Base-by-base conservation (phyloP, 768 basidiomycete genomes). In the Sporobolomyces pararoseus region DNA sequence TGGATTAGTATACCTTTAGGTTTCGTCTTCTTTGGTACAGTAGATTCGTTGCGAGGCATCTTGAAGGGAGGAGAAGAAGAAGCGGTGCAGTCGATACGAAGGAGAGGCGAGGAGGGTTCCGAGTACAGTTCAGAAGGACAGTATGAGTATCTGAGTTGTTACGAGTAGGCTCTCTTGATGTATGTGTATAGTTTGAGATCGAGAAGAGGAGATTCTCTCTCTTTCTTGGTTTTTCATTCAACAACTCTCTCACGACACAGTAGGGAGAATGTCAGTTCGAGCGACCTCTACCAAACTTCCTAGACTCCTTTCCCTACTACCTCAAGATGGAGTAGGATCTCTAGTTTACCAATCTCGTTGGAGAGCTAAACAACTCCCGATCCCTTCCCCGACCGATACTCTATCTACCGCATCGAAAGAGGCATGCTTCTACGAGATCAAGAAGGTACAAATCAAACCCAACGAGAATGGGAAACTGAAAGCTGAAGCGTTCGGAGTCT, bases 401-500 rank as follows among this genome's bases (percentile, higher is more conserved):
- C 3, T 44, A 21, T 10, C 9, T 34, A 49, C 14, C 29, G 27
- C 42, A 19, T 16, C 29, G 7, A 12, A 35, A 21, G 65, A 37
- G n/a, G 6, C 42, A 44, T 73, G 68, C 61, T 49, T 31, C 54
- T 73, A 61, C 54, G 72, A 69, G 16, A 53, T 73, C 50, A 63
- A 63, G 46, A 59, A 62, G 44, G 60, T 63, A 13, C 21, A 35
- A 2, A 25, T 65, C 13, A 9, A 25, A 31, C 0, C 32, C 1
- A n/a, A n/a, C 42, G 60, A 54, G 16, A 6, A 53, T 10, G 65
- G 65, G 29, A 49, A 39, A 27, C 34, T 57, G 9, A 19, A 21
- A 3, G 65, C 29, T 0, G 34, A 62, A 10, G 67, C 65, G 0
- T 69, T 34, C 39, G 72, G 72, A 29, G 67, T 69, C 17, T 14